Evolutionary conservation across 2,329 filamentous ascomycete species (phyloP), one percentile per base, ranked within the genome.

Genomic region (Aspergillus viridinutans): DNA sequence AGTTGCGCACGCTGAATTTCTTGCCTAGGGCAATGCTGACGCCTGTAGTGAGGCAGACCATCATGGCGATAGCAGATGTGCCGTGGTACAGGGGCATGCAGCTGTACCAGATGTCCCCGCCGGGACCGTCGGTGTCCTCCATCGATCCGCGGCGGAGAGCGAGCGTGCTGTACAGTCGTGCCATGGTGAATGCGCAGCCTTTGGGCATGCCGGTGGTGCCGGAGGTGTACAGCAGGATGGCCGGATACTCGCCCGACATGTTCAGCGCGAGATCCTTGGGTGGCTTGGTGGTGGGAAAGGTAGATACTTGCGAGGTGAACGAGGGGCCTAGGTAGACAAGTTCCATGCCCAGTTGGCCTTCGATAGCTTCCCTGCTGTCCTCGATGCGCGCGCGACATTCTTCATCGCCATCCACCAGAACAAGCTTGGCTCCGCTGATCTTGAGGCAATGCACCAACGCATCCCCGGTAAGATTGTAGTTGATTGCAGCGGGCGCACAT

Each of bases 51-150:
- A 90, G 73, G 64, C 82, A 83, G 4, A 73, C 74, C 52, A 87
- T 79, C 32, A 81, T 78, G 5, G 77, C 79, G 35, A 88, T 84
- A 20, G 83, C 83, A 6, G 88, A 89, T 0, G 89, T 92, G 14
- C 88, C 88, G 70, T 92, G 89, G 67, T 91, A 92, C 32, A 90
- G 75, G 0, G 84, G 89, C 88, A 92, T 92, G 71, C 87, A 89
- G 67, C 85, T 83, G 67, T 91, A 92, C 82, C 86, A 90, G 26
- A 86, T 77, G 68, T 90, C 85, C 1, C 71, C 69, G 8, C 55
- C 63, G 0, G 69, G 68, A 1, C 70, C 69, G 1, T 58, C 61
- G 8, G 55, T 65, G 35, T 73, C 69, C 8, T 58, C 53, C 50
- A 73, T 64, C 5, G 67, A 61, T 20, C 74, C 68, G 6, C 57